Evolutionary conservation across 2,329 filamentous ascomycete genomes (phyloP).

Genomic region (Penicillium sp.): DNA sequence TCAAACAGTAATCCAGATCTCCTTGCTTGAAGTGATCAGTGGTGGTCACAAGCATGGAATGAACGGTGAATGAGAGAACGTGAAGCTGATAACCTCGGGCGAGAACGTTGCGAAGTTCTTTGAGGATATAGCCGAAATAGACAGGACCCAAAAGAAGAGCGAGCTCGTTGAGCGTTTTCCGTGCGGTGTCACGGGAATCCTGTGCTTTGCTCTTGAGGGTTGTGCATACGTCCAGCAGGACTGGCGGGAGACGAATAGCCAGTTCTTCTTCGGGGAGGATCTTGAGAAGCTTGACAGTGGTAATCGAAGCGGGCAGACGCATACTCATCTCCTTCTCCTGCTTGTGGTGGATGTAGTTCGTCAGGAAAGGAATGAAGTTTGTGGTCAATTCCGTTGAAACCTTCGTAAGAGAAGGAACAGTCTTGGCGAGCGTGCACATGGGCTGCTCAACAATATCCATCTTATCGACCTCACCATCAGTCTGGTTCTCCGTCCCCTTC

Average conservation of each 20-base stretch:
- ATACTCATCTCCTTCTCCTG: slow-evolving; percentile 92
- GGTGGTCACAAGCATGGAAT: slow-evolving; percentile 78
- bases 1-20: slow-evolving; percentile 83
- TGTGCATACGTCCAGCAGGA: slow-evolving; percentile 88
- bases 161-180: slow-evolving; percentile 83
- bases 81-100: slow-evolving; percentile 88
- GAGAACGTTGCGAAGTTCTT: slow-evolving; percentile 79
- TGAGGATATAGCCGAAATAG: slow-evolving; percentile 90
- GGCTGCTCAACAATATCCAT: slow-evolving; percentile 24
- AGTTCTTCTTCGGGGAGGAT: slow-evolving; percentile 73
- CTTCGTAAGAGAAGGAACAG: slow-evolving; percentile 65
- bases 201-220: slow-evolving; percentile 86
- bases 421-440: slow-evolving; percentile 55
- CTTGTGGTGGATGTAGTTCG: slow-evolving; percentile 87
- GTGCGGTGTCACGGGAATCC: slow-evolving; percentile 85
- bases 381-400: slow-evolving; percentile 68
- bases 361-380: slow-evolving; percentile 73
- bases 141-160: slow-evolving; percentile 73
- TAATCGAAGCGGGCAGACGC: slow-evolving; percentile 84
- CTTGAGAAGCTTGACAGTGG: slow-evolving; percentile 81
- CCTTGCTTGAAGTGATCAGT: slow-evolving; percentile 73
- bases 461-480: slow-evolving; percentile 25
- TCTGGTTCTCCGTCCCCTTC: slow-evolving; percentile 14
- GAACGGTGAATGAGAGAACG: slow-evolving; percentile 90
- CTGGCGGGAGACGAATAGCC: slow-evolving; percentile 70